Percentiles rank a stretch among this genome's conserved stretches.
Conservation (phyloP, 345 rosid genomes). For the Heritiera fomes region DNA sequence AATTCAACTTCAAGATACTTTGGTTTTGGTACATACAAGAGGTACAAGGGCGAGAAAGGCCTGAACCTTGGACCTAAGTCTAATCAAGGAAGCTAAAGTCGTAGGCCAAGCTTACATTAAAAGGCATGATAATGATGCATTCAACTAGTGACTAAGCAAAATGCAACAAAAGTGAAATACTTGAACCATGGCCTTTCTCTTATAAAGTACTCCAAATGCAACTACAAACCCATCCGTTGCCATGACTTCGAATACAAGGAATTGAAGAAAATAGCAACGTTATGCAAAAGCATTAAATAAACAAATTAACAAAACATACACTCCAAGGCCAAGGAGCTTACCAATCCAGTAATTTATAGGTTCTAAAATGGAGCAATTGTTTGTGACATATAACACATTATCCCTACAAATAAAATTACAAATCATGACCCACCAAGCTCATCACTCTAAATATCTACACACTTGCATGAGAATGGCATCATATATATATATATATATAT, state of each 20-base stretch:
- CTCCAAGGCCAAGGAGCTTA: background rate
- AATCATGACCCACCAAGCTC: background rate
- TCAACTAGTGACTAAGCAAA: background rate
- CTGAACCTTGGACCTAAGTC: background rate
- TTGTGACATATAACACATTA: background rate
- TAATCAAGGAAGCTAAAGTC: background rate
- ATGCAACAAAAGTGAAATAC: background rate
- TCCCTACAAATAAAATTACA: conserved; percentile 2
- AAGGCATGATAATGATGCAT: background rate
- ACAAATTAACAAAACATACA: background rate
- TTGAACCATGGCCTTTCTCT: background rate
- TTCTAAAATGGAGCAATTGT: background rate
- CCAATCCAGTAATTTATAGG: background rate
- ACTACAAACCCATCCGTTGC: background rate
- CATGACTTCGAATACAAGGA: background rate
- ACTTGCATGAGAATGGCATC: conserved; percentile 1
- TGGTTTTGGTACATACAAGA: background rate
- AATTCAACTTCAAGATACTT: background rate
- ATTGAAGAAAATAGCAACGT: background rate
- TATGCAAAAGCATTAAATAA: background rate
- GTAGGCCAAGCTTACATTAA: background rate
- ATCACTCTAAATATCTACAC: background rate
- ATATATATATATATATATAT: too few species aligned
- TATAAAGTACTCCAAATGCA: background rate
- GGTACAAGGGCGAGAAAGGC: background rate